Conservation (phyloP, 2,329 filamentous ascomycete genomes). For the Trichoderma sp. region DNA sequence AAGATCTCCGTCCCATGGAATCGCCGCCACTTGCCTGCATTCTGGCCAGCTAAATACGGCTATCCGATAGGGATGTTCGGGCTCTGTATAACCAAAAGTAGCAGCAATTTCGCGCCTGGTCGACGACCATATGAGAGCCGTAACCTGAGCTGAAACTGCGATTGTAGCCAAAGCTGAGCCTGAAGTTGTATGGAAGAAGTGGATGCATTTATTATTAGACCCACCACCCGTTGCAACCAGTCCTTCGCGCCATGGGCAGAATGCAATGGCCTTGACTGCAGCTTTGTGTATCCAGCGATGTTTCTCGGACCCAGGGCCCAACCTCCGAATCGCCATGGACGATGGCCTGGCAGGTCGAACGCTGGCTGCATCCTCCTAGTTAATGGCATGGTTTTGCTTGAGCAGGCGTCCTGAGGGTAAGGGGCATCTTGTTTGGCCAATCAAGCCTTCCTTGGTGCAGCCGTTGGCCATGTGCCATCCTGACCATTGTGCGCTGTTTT, state of each 20-base stretch:
- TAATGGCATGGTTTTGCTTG: not conserved
- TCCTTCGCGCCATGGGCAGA: slow-evolving; percentile 89
- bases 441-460: not conserved
- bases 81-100: slow-evolving; percentile 91
- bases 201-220: slow-evolving; percentile 91
- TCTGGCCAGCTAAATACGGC: slow-evolving; percentile 95
- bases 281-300: slow-evolving; percentile 79
- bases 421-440: not conserved
- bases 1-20: slow-evolving; percentile 79
- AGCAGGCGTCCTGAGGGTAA: not conserved
- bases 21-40: slow-evolving; percentile 79
- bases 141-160: slow-evolving; percentile 90
- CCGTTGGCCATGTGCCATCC: not conserved
- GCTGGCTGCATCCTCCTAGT: slow-evolving; percentile 27
- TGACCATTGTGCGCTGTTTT: not conserved
- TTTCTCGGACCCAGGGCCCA: slow-evolving; percentile 60
- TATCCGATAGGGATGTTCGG: slow-evolving; percentile 84
- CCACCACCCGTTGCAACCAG: slow-evolving; percentile 90
- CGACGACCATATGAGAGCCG: slow-evolving; percentile 85
- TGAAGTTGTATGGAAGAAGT: slow-evolving; percentile 88
- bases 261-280: slow-evolving; percentile 94
- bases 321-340: slow-evolving; percentile 44
- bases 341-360: slow-evolving; percentile 34
- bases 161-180: slow-evolving; percentile 87
- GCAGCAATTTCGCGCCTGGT: slow-evolving; percentile 85